Percentiles rank a stretch among this genome's conserved stretches.
Conservation (phyloP, 768 basidiomycete species). For the Boletus pseudo-olivaceus region DNA sequence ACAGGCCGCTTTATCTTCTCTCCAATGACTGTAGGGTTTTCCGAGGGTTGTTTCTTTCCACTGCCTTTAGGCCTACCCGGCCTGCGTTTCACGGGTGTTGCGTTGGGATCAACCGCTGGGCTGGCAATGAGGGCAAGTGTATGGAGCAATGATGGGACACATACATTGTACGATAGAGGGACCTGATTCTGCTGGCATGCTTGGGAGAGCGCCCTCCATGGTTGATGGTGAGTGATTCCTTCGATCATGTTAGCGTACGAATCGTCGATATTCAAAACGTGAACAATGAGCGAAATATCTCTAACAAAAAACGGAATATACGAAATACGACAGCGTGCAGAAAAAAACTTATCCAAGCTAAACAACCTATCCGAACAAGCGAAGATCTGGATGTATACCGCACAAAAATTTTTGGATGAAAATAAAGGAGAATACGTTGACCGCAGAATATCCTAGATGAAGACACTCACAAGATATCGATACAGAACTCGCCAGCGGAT, state of each 20-base stretch:
- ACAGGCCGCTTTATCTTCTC: conserved; percentile 74
- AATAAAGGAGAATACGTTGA: conserved; percentile 1
- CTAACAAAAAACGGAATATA: conserved; percentile 33
- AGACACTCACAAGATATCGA: conserved; percentile 26
- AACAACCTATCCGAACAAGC: conserved; percentile 27
- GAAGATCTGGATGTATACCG: conserved; percentile 14
- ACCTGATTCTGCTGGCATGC: conserved; percentile 25
- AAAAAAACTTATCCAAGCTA: conserved; percentile 35
- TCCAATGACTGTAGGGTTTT: conserved; percentile 35
- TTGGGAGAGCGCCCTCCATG: conserved; percentile 29
- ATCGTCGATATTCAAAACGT: conserved; percentile 19
- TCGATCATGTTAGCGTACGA: conserved; percentile 24
- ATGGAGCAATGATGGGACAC: neutral
- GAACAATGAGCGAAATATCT: conserved; percentile 24
- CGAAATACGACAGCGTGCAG: conserved; percentile 26
- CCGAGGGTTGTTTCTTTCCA: conserved; percentile 59
- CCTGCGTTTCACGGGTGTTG: conserved; percentile 52
- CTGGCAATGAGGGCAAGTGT: conserved; percentile 5
- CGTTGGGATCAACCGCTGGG: conserved; percentile 26
- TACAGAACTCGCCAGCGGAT: conserved; percentile 12
- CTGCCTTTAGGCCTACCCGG: conserved; percentile 80
- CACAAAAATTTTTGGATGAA: conserved; percentile 15
- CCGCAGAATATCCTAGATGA: conserved; percentile 10
- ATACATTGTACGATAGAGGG: conserved; percentile 28
- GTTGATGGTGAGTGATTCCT: conserved; percentile 13